Evolutionary conservation across 306 rosid species (phyloP), one percentile per base, ranked within the genome.

Genomic region (Acacia crassicarpa): DNA sequence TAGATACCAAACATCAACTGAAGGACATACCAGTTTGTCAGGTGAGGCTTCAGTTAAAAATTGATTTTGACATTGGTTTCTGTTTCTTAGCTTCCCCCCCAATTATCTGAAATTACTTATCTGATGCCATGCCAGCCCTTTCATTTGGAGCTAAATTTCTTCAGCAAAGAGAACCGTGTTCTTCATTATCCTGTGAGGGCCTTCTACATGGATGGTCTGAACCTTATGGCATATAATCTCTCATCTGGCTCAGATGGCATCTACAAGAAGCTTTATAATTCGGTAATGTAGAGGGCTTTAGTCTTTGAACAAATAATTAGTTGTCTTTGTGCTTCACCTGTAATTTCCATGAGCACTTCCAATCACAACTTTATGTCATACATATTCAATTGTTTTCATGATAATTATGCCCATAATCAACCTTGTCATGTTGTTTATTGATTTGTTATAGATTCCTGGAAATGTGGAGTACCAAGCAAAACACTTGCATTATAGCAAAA

Each of bases 181-280:
- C 97, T 96, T 83, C 97, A 93, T 87, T 96, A 93, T 87, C 99
- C 99, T 51, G 94, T 90, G 80, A 88, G 99, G 86, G 94, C 94
- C 75, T 96, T 96, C 82, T 90, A 85, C 80, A 80, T 93, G 78
- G 99, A 96, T 83, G 98, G 99, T 46, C 84, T 89, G 61, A 85
- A 92, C 86, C 94, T 96, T 67, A 90, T 88, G 93, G 95, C 94
- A 77, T 88, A 93, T 89, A 93, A 85, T 86, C 86, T 93, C 79
- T 86, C 89, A 79, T 84, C 97, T 74, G 98, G 94, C 79, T 83
- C 88, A 8, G 97, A 96, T 85, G 82, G 76, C 86, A 86, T 94
- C 81, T 96, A 96, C 88, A 96, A 90, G 87, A 93, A 90, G 90
- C 95, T 96, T 72, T 92, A 89, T 83, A 86, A 86, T 67, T 87